Evolutionary conservation across 2,329 filamentous ascomycete genomes (phyloP).

Genomic region (Diaporthe ilicicola): DNA sequence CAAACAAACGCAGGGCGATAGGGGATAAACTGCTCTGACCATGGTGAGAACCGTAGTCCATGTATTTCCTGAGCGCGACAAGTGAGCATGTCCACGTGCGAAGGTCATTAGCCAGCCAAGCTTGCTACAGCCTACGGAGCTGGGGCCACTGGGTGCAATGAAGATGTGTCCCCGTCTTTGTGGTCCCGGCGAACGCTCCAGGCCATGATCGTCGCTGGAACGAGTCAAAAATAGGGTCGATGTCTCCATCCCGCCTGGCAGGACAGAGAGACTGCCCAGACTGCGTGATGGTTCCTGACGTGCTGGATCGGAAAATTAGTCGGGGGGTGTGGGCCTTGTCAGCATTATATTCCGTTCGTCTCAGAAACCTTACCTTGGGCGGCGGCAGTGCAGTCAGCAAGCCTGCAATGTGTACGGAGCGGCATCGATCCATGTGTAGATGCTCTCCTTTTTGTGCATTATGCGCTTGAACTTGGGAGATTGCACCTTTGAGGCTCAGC

Average conservation of each 20-base stretch:
- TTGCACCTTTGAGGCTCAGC: slow-evolving; percentile 17
- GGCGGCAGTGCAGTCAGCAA: slow-evolving; percentile 19
- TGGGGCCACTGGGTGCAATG: neutral
- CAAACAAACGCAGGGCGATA: neutral
- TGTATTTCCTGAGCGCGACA: neutral
- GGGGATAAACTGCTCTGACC: neutral
- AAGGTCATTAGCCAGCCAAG: neutral
- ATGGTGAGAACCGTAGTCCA: neutral
- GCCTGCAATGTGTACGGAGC: neutral
- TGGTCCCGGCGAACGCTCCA: slow-evolving; percentile 6
- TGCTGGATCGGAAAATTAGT: slow-evolving; percentile 22
- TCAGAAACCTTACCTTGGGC: neutral
- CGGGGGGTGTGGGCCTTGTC: neutral
- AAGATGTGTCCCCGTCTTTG: slow-evolving; percentile 1
- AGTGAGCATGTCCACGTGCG: neutral
- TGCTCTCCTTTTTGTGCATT: neutral
- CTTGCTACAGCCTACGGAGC: no score
- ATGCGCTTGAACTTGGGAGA: slow-evolving; percentile 7
- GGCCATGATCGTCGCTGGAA: slow-evolving; percentile 14
- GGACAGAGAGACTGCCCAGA: neutral
- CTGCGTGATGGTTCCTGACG: slow-evolving; percentile 1
- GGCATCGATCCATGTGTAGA: neutral
- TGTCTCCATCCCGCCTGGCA: neutral
- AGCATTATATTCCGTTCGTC: neutral
- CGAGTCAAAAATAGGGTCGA: slow-evolving; percentile 12